Base-by-base conservation (phyloP, 768 basidiomycete species). In the Infundibulicybe gibba region DNA sequence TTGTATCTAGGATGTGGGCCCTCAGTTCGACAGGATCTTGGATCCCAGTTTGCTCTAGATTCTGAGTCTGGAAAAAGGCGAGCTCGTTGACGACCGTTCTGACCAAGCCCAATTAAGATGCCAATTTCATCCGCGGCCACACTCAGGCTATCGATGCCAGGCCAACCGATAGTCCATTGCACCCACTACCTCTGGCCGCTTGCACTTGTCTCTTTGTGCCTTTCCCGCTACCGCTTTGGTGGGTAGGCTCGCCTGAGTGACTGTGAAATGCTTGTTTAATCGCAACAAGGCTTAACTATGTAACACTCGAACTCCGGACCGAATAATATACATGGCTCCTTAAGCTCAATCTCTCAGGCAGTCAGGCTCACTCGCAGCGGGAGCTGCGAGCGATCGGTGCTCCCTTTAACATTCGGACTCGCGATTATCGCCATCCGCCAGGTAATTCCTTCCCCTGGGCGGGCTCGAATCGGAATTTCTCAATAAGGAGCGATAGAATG, bases 41-140 rank as follows among this genome's bases (percentile, higher is more conserved):
- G 14, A 69, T 65, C 30, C 59, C 59, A 16, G 61, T 70, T 41
- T 58, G 51, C 9, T 31, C 8, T 52, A n/a, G n/a, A n/a, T n/a
- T n/a, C n/a, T n/a, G n/a, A n/a, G n/a, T n/a, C n/a, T 65, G 62
- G 46, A 69, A 53, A 37, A 67, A 65, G 2, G 54, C 49, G 0
- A 55, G 40, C 41, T 64, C 59, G 5, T 64, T 58, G 8, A 25
- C 8, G 25, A 25, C 8, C 8, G 25, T 25, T 25, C 25, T 25
- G 25, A 25, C 3, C 25, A 25, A 25, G 4, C 25, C 8, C n/a
- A n/a, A n/a, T n/a, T n/a, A n/a, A n/a, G n/a, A n/a, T n/a, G n/a
- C n/a, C n/a, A n/a, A n/a, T n/a, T n/a, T n/a, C n/a, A n/a, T n/a
- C n/a, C n/a, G n/a, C n/a, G n/a, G n/a, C n/a, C n/a, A n/a, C n/a